These are phyloP conservation scores for Calonectria crousiana DNA, from an alignment of 2,329 filamentous ascomycete genomes.

Conservation along the genomic window DNA sequence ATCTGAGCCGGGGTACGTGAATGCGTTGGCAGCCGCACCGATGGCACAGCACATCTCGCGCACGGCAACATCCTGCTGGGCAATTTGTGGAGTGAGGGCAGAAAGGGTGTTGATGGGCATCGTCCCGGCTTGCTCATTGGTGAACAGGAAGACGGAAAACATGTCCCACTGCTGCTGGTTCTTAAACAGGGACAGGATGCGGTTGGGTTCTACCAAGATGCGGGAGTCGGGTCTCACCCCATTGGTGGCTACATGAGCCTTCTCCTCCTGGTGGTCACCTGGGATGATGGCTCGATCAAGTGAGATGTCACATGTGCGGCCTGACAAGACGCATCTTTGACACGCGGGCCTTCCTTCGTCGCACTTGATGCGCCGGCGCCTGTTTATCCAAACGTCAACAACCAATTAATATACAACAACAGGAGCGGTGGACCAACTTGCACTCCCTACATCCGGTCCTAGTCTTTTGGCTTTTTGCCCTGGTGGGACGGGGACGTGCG, in stretches of 20 bases:
- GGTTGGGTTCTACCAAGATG: slow-evolving; percentile 30
- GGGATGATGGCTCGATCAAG: slow-evolving; percentile 10
- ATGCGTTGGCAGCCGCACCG: slow-evolving; percentile 31
- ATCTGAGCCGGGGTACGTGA: slow-evolving; percentile 24
- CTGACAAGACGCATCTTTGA: slow-evolving; percentile 27
- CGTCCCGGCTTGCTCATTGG: slow-evolving; percentile 31
- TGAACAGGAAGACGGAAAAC: slow-evolving; percentile 36
- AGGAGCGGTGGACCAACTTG: slow-evolving; percentile 31
- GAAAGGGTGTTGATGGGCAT: slow-evolving; percentile 35
- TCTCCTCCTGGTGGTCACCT: background rate
- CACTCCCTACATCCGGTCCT: slow-evolving; percentile 38
- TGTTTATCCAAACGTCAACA: slow-evolving; percentile 16
- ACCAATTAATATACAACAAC: background rate
- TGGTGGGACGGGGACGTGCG: slow-evolving; percentile 24
- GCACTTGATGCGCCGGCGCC: slow-evolving; percentile 41
- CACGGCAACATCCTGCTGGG: slow-evolving; percentile 30
- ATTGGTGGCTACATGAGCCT: background rate
- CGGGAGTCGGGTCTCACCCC: slow-evolving; percentile 22
- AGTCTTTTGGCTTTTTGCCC: slow-evolving; percentile 35
- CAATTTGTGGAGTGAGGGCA: slow-evolving; percentile 37
- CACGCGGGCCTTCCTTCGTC: slow-evolving; percentile 39
- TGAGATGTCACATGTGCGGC: slow-evolving; percentile 29
- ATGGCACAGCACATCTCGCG: slow-evolving; percentile 39
- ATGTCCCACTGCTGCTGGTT: slow-evolving; percentile 39
- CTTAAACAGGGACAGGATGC: slow-evolving; percentile 33